These are phyloP conservation scores for Xylaria longipes DNA, from an alignment of 495 filamentous ascomycete genomes.

Conservation along the genomic window DNA sequence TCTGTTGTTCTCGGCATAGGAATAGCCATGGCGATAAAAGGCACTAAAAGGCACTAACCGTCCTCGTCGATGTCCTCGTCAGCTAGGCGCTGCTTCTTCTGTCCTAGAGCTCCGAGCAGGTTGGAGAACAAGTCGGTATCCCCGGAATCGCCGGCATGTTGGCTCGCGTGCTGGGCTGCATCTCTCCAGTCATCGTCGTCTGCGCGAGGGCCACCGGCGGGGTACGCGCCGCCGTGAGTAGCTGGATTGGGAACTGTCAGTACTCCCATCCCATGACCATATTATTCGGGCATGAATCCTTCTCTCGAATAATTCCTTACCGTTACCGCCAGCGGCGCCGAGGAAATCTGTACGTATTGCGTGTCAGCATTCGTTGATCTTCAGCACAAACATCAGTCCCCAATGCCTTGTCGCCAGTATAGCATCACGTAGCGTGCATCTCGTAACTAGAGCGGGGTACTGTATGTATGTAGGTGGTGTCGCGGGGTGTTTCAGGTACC, in stretches of 20 bases:
- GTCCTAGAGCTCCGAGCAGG: slow-evolving; percentile 54
- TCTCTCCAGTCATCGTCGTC: slow-evolving; percentile 55
- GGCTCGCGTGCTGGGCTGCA: slow-evolving; percentile 58
- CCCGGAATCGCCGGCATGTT: slow-evolving; percentile 56
- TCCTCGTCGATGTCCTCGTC: slow-evolving; percentile 68
- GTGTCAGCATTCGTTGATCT: slow-evolving; percentile 27
- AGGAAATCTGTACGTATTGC: slow-evolving; percentile 27
- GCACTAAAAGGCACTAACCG: slow-evolving; percentile 38
- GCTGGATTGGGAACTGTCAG: slow-evolving; percentile 29
- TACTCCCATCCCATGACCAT: not conserved
- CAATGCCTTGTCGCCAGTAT: not conserved
- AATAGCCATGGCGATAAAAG: not conserved
- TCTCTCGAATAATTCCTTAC: slow-evolving; percentile 25
- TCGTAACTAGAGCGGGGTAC: slow-evolving; percentile 9
- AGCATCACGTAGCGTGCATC: slow-evolving; percentile 8
- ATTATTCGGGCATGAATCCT: not conserved
- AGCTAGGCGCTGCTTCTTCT: slow-evolving; percentile 56
- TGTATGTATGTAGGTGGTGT: not conserved
- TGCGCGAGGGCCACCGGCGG: slow-evolving; percentile 42
- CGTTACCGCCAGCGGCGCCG: slow-evolving; percentile 34
- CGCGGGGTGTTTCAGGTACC: slow-evolving; percentile 21
- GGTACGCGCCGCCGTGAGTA: slow-evolving; percentile 47
- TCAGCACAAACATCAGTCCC: not conserved
- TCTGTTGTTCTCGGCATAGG: not conserved
- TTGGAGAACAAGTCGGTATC: slow-evolving; percentile 57